Evolutionary conservation across 2,329 filamentous ascomycete genomes (phyloP).

Genomic region (Hypoxylon sp.): DNA sequence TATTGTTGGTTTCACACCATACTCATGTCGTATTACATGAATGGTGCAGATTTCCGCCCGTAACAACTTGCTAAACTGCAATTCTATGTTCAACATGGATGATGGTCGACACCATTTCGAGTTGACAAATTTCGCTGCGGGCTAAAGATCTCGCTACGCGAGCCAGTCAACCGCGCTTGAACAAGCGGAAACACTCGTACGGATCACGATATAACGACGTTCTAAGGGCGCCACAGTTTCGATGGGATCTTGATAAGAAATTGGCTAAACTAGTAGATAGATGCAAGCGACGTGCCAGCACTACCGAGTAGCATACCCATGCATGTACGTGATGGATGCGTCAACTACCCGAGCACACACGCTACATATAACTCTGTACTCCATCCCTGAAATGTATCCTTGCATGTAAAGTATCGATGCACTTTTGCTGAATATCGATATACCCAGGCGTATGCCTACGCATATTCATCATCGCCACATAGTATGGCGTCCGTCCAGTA

Average conservation of each 20-base stretch:
- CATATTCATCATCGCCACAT: slow-evolving; percentile 34
- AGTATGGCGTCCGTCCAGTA: slow-evolving; percentile 21
- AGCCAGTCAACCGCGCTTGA: slow-evolving; percentile 17
- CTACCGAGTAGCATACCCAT: slow-evolving; percentile 36
- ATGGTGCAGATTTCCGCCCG: slow-evolving; percentile 6
- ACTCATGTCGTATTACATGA: slow-evolving; percentile 27
- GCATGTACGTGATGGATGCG: slow-evolving; percentile 31
- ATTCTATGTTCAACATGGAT: slow-evolving; percentile 16
- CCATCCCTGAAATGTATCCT: slow-evolving; percentile 10
- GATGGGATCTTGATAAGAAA: slow-evolving; percentile 13
- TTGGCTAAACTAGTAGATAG: slow-evolving; percentile 38
- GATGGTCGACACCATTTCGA: slow-evolving; percentile 4
- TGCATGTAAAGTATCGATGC: slow-evolving; percentile 25
- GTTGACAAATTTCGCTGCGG: slow-evolving; percentile 12
- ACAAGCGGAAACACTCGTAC: slow-evolving; percentile 6
- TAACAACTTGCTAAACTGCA: slow-evolving; percentile 21
- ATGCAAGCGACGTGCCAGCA: slow-evolving; percentile 41
- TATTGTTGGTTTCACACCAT: slow-evolving; percentile 22
- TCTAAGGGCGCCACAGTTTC: slow-evolving; percentile 5
- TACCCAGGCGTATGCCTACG: slow-evolving; percentile 19
- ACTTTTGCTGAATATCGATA: slow-evolving; percentile 24
- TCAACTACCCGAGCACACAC: slow-evolving; percentile 20
- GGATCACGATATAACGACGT: neutral
- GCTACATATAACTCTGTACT: slow-evolving; percentile 33
- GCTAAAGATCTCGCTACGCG: slow-evolving; percentile 23